Percentiles rank a stretch among this genome's conserved stretches.
These are phyloP conservation scores for Botrytis cinerea DNA, from an alignment of 2,329 filamentous ascomycete genomes.

Conservation along the genomic window DNA sequence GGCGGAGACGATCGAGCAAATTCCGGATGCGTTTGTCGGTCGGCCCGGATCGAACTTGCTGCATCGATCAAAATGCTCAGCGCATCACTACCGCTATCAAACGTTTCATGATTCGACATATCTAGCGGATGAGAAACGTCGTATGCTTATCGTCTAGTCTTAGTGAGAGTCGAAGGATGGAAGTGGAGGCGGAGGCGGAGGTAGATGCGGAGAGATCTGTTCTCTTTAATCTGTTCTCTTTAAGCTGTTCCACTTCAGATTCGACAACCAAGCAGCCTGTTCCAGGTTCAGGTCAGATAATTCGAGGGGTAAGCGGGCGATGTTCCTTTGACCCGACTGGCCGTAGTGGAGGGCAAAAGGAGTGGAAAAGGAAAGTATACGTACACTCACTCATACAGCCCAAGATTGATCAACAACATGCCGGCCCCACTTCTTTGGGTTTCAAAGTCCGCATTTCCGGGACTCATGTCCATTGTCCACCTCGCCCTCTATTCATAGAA, in stretches of 20 bases:
- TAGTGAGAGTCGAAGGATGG: background rate
- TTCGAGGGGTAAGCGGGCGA: too few relatives aligned
- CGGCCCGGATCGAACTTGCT: constrained; percentile 1
- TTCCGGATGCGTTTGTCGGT: background rate
- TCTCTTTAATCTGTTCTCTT: background rate
- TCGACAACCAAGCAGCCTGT: background rate
- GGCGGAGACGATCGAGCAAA: background rate
- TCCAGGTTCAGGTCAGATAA: background rate
- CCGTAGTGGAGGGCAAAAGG: background rate
- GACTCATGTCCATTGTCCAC: background rate
- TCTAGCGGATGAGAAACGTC: too few relatives aligned
- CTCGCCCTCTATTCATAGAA: background rate
- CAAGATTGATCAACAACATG: background rate
- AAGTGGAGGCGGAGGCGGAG: background rate
- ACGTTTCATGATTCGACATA: background rate
- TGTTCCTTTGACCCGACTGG: background rate
- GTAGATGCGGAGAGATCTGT: background rate
- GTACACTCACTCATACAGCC: background rate
- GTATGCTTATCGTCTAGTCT: too few relatives aligned
- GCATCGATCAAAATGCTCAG: background rate
- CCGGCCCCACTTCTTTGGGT: background rate
- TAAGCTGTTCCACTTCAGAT: background rate
- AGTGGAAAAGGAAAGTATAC: background rate
- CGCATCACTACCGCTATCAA: background rate
- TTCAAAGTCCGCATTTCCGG: background rate